These are phyloP conservation scores for Backusella westeae DNA, from an alignment of 192 early-diverging fungal species.

Conservation along the genomic window DNA sequence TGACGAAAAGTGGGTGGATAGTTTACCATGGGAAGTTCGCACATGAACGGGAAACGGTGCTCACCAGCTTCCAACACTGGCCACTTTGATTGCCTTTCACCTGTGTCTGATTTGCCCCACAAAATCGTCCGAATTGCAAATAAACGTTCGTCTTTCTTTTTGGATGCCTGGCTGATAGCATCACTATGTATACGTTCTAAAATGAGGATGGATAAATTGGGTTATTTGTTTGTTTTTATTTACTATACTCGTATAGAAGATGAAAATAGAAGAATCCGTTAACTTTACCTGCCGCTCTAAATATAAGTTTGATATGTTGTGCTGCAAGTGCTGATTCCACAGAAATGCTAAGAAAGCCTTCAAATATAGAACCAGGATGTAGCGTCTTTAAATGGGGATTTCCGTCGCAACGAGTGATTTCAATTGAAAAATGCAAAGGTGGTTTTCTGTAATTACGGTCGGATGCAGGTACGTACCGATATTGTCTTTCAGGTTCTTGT, in stretches of 20 bases:
- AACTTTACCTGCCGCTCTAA: constrained; percentile 25
- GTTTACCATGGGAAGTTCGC: constrained; percentile 34
- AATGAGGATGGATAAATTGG: background rate
- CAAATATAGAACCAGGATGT: constrained; percentile 21
- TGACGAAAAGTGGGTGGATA: constrained; percentile 26
- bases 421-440: background rate
- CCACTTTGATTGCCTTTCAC: background rate
- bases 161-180: constrained; percentile 3
- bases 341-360: constrained; percentile 15
- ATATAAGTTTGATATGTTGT: constrained; percentile 25
- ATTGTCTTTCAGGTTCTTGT: background rate
- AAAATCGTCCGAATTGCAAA: constrained; percentile 28
- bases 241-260: background rate
- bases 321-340: constrained; percentile 14
- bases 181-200: constrained; percentile 20
- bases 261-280: background rate
- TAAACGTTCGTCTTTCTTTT: background rate
- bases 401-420: background rate
- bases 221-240: background rate
- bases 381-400: background rate
- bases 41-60: constrained; percentile 29
- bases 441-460: background rate
- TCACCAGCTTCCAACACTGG: constrained; percentile 23
- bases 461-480: background rate
- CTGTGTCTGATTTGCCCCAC: constrained; percentile 20